phyloP scores from a whole-genome alignment of 306 rosid genomes.

The Inga oerstediana region DNA sequence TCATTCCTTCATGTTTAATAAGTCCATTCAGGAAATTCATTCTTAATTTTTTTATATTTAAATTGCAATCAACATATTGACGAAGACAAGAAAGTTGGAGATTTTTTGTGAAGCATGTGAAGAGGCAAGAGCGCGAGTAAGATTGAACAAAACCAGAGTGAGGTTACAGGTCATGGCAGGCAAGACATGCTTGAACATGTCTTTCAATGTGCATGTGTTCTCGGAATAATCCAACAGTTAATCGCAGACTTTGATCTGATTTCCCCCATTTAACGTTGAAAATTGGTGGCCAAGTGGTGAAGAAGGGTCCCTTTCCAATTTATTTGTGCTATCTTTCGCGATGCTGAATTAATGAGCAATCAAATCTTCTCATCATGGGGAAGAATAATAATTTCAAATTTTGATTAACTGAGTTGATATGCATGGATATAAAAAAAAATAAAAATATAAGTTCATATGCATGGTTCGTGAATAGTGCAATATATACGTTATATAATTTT shows the following conservation, averaged over 20 bases:
- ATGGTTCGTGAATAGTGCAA: neutral
- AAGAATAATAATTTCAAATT: slow-evolving; percentile 27
- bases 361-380: slow-evolving; percentile 39
- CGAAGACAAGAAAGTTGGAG: neutral
- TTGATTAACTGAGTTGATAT: slow-evolving; percentile 24
- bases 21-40: neutral
- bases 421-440: neutral
- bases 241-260: neutral
- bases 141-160: neutral
- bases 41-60: neutral
- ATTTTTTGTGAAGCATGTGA: neutral
- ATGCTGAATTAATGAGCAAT: neutral
- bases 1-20: neutral
- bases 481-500: neutral
- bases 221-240: neutral
- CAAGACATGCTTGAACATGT: slow-evolving; percentile 20
- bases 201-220: neutral
- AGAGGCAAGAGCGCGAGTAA: neutral
- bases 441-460: neutral
- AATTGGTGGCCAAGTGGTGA: neutral
- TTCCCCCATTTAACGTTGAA: neutral
- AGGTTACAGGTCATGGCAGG: slow-evolving; percentile 11
- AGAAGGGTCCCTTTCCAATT: neutral
- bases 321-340: slow-evolving; percentile 1
- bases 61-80: neutral